phyloP scores from a whole-genome alignment of 805 yeast species.

The Candida yuanshanica region DNA sequence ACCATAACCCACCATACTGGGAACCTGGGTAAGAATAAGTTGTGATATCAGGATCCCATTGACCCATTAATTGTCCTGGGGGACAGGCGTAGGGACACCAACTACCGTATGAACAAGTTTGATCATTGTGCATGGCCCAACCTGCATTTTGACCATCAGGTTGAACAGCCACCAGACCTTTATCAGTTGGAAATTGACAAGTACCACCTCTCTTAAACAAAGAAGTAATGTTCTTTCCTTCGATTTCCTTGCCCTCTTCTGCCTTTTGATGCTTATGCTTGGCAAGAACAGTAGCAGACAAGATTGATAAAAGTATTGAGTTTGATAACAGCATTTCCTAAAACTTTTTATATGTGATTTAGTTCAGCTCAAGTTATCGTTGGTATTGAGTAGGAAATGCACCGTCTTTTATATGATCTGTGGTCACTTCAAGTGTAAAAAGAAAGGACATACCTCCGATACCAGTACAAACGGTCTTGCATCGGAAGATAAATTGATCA shows the following conservation, averaged over 20 bases:
- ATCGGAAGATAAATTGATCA: too few species aligned
- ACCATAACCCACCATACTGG: constrained; percentile 76
- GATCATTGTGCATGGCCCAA: constrained; percentile 83
- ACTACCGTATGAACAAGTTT: constrained; percentile 63
- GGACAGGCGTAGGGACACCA: constrained; percentile 93
- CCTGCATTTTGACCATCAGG: constrained; percentile 58
- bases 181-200: constrained; percentile 64
- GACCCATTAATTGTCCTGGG: constrained; percentile 81
- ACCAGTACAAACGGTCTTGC: too few species aligned
- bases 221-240: constrained; percentile 21
- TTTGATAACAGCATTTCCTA: not conserved
- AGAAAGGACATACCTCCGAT: too few species aligned
- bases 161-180: constrained; percentile 68
- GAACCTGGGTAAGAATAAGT: constrained; percentile 72
- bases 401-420: too few species aligned
- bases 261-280: constrained; percentile 16
- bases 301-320: not conserved
- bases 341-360: too few species aligned
- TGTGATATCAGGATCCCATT: constrained; percentile 80
- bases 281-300: not conserved
- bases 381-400: too few species aligned
- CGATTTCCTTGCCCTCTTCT: constrained; percentile 20
- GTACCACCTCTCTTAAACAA: constrained; percentile 32
- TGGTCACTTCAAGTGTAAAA: too few species aligned
- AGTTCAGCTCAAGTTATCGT: too few species aligned